Conservation (phyloP, 257 asterid species). For the Capsicum chinense region DNA sequence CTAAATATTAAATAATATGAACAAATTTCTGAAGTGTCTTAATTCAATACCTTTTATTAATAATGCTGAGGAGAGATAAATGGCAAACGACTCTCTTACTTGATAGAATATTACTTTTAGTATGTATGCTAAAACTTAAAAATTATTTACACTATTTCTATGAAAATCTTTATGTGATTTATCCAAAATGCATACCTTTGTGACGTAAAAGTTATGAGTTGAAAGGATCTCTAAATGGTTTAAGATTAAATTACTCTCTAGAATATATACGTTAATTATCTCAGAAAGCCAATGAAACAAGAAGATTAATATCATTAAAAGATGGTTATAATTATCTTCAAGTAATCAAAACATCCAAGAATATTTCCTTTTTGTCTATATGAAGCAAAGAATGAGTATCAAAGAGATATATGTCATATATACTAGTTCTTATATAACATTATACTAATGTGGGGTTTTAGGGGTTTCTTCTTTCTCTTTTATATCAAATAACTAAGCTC, state of each 20-base stretch:
- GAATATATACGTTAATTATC: not conserved
- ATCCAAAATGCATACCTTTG: not conserved
- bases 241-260: not conserved
- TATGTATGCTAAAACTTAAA: not conserved
- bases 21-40: too few relatives aligned
- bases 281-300: not conserved
- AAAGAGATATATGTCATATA: not conserved
- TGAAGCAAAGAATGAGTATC: conserved; percentile 39
- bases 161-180: not conserved
- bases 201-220: not conserved
- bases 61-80: too few relatives aligned
- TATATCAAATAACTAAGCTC: not conserved
- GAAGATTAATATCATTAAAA: not conserved
- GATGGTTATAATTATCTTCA: conserved; percentile 2
- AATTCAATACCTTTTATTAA: too few relatives aligned
- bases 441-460: not conserved
- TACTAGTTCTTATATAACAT: not conserved
- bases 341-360: conserved; percentile 13
- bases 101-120: not conserved
- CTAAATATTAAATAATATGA: too few relatives aligned
- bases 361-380: conserved; percentile 26
- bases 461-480: conserved; percentile 19
- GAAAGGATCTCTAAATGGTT: not conserved
- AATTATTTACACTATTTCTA: not conserved
- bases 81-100: too few relatives aligned